Evolutionary conservation across 306 rosid species (phyloP), one percentile per base, ranked within the genome.

Genomic region (Vicia sativa): DNA sequence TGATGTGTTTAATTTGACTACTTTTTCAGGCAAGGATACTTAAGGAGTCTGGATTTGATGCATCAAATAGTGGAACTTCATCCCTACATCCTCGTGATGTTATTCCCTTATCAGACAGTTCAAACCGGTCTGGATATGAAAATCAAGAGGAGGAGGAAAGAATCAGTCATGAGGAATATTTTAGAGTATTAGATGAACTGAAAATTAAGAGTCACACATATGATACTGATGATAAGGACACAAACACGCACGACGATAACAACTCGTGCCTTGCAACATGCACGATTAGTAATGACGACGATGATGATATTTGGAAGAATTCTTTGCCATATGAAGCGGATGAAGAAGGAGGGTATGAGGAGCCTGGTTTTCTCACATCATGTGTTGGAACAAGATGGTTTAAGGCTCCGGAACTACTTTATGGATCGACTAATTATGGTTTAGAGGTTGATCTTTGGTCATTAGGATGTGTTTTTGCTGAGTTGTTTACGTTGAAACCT

Each of bases 361-460:
- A 74, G 59, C 81, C 67, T 14, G 96, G 82, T 37, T 52, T 71
- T 62, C 87, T 92, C 69, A 90, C 98, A 44, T 81, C 98, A 15
- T 86, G 97, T 66, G 95, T 92, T 0, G 98, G 97, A 61, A 88
- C 97, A 52, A 84, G 95, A 31, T 88, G 95, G 97, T 93, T 73
- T 71, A 74, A 81, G 58, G 90, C 97, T 11, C 99, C 97, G 2
- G 99, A 93, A 77, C 77, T 93, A 57, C 96, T 93, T 37, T 90
- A 75, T 14, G 96, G 97, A 15, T 85, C 95, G 53, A 74, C 72
- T 1, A 78, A 79, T 68, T 93, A 93, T n/a, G 89, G 97, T 70
- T 44, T 85, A 25, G 97, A 83, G 87, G 78, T 90, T 52, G 99
- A 93, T 81, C 78, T 93, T 6, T 93, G 99, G 99, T 88, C 99